These are phyloP conservation scores for Globisporangium recalcitrans DNA, from an alignment of 352 stramenopile species.

Conservation along the genomic window DNA sequence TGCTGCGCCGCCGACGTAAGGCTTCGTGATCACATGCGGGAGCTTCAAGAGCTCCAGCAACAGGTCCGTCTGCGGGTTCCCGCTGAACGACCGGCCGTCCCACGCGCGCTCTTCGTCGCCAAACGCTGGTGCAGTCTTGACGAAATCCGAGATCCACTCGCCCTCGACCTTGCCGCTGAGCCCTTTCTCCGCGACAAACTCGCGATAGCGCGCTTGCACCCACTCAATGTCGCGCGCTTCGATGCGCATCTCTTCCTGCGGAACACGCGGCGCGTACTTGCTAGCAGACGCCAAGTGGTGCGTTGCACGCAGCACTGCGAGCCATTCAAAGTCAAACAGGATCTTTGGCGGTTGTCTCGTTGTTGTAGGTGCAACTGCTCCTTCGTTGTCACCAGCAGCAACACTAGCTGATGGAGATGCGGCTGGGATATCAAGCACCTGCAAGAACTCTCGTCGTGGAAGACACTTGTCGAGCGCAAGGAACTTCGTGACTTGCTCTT, in stretches of 20 bases:
- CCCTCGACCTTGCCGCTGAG: slow-evolving; percentile 35
- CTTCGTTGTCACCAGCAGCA: not conserved
- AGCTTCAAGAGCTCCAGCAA: slow-evolving; percentile 91
- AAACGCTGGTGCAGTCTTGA: slow-evolving; percentile 64
- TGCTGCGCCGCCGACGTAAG: slow-evolving; percentile 38
- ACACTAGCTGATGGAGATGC: not conserved
- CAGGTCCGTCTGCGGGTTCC: slow-evolving; percentile 95
- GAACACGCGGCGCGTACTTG: slow-evolving; percentile 59
- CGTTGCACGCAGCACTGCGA: slow-evolving; percentile 91
- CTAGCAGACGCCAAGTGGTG: slow-evolving; percentile 81
- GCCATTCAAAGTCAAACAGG: slow-evolving; percentile 93
- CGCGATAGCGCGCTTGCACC: slow-evolving; percentile 45
- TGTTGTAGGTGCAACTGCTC: not conserved
- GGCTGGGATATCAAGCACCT: slow-evolving; percentile 85
- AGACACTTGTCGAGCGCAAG: slow-evolving; percentile 99
- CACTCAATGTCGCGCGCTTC: slow-evolving; percentile 73
- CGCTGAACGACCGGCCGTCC: slow-evolving; percentile 25
- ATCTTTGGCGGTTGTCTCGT: slow-evolving; percentile 44
- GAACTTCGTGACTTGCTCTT: slow-evolving; percentile 83
- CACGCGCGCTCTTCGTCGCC: slow-evolving; percentile 33
- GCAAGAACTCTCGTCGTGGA: slow-evolving; percentile 91
- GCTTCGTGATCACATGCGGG: slow-evolving; percentile 91
- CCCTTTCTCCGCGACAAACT: slow-evolving; percentile 50
- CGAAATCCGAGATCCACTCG: slow-evolving; percentile 79
- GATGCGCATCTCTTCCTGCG: slow-evolving; percentile 70